These are phyloP conservation scores for Onygenales sp. DNA, from an alignment of 2,329 filamentous ascomycete genomes.

Conservation along the genomic window DNA sequence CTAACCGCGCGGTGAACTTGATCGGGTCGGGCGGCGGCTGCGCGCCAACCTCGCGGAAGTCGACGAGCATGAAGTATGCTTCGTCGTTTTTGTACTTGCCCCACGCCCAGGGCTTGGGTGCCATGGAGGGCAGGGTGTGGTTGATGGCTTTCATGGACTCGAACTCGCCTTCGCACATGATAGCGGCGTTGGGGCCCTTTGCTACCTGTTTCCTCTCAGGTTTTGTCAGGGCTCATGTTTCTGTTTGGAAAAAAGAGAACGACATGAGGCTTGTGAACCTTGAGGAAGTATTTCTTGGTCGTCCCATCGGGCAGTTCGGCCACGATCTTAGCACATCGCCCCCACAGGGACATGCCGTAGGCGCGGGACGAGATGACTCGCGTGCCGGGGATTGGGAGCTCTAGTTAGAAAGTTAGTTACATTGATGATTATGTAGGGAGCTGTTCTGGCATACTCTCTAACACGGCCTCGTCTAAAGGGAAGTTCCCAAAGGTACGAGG, in stretches of 20 bases:
- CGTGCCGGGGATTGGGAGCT: conserved; percentile 4
- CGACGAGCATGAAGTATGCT: conserved; percentile 15
- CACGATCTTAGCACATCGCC: conserved; percentile 2
- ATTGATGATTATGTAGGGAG: not conserved
- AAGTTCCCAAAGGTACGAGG: not conserved
- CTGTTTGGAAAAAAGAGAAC: not conserved
- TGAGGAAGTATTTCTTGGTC: conserved; percentile 7
- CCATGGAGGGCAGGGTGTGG: conserved; percentile 7
- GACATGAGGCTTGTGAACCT: not conserved
- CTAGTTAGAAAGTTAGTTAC: not conserved
- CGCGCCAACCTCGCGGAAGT: conserved; percentile 12
- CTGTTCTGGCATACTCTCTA: not conserved
- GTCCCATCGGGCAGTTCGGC: not conserved
- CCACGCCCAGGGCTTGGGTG: conserved; percentile 10
- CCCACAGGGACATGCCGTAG: conserved; percentile 9
- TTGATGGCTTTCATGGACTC: conserved; percentile 11
- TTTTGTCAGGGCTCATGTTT: not conserved
- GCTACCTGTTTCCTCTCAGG: not conserved
- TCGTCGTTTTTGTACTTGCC: conserved; percentile 8
- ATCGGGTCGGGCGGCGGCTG: conserved; percentile 13
- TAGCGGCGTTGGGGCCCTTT: not conserved
- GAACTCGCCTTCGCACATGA: conserved; percentile 12
- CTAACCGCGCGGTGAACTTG: conserved; percentile 11
- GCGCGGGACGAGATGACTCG: conserved; percentile 3
- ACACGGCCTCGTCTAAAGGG: conserved; percentile 4